These are phyloP conservation scores for Suhomyces yuchorum DNA, from an alignment of 1,139 yeast species.

Conservation along the genomic window DNA sequence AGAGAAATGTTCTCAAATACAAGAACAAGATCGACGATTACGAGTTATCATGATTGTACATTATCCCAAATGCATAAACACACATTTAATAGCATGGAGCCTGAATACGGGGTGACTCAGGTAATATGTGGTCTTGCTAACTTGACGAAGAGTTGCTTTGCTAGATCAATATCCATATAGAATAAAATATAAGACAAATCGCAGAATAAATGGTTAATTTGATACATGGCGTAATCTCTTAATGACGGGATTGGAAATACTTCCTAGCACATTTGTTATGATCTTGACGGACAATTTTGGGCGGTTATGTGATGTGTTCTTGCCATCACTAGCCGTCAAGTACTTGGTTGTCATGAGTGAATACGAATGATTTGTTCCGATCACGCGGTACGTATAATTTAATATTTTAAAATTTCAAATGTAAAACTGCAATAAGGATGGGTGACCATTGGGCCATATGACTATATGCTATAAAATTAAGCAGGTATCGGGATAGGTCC, in stretches of 20 bases:
- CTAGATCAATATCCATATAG: not conserved
- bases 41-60: slow-evolving; percentile 42
- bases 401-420: not conserved
- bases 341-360: too few species aligned
- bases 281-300: too few species aligned
- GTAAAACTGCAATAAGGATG: slow-evolving; percentile 4
- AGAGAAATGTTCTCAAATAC: slow-evolving; percentile 83
- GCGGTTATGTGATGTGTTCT: too few species aligned
- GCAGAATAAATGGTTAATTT: too few species aligned
- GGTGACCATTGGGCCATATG: slow-evolving; percentile 1
- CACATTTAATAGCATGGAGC: not conserved
- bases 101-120: not conserved
- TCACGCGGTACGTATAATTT: not conserved
- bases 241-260: too few species aligned
- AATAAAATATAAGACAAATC: too few species aligned
- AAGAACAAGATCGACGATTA: slow-evolving; percentile 84
- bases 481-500: not conserved
- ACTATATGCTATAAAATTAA: slow-evolving; percentile 1
- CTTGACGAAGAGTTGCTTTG: not conserved
- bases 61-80: not conserved
- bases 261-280: too few species aligned
- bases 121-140: not conserved
- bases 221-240: too few species aligned
- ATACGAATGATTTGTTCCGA: too few species aligned
- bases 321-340: too few species aligned